Conservation (phyloP, 2,329 filamentous ascomycete species). For the Talaromyces rugulosus region DNA sequence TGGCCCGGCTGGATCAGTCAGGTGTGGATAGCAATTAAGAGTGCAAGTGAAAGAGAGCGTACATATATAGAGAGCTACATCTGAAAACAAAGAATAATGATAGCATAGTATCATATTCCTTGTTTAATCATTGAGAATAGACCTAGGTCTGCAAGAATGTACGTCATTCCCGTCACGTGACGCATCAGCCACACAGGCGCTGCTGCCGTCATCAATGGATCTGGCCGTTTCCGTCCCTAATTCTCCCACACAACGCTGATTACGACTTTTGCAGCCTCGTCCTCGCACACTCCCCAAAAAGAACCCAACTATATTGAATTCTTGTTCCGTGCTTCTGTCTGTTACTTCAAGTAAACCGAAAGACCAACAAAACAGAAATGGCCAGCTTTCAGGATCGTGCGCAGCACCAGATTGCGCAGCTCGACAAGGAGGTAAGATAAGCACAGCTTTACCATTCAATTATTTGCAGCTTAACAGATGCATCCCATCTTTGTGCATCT, state of each 20-base stretch:
- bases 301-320: neutral
- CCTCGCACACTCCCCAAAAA: neutral
- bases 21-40: neutral
- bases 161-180: constrained; percentile 10
- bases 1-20: neutral
- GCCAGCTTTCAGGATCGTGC: constrained; percentile 57
- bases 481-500: neutral
- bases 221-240: constrained; percentile 3
- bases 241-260: constrained; percentile 2
- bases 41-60: neutral
- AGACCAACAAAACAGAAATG: constrained; percentile 20
- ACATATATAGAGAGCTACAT: neutral
- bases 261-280: neutral
- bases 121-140: too few species aligned
- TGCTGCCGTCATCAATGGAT: constrained; percentile 8
- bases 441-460: constrained; percentile 20
- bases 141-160: neutral
- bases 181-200: constrained; percentile 4
- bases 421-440: constrained; percentile 60
- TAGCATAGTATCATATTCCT: too few species aligned
- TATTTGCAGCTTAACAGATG: neutral
- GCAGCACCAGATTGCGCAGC: constrained; percentile 61
- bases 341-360: neutral
- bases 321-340: neutral
- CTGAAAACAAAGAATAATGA: neutral